Base-by-base conservation (phyloP, 1,139 yeast species). In the Lodderomyces margitis region DNA sequence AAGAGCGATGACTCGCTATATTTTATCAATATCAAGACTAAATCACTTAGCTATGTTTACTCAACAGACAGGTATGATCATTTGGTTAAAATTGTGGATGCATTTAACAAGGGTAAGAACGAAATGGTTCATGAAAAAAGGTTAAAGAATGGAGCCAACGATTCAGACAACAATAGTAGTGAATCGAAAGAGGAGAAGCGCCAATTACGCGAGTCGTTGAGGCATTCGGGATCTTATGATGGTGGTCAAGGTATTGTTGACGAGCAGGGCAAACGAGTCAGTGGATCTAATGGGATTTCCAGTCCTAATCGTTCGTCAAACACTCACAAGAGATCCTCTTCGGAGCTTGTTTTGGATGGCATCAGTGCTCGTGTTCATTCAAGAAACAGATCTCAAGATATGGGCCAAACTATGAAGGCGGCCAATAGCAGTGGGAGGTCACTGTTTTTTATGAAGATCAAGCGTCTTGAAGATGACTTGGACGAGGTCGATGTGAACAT, bases 401-500 rank as follows among this genome's bases (percentile, higher is more conserved):
- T 70, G 52, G 58, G 56, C n/a, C 52, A 47, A 15, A 42, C 41
- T 5, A 33, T 44, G n/a, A 40, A 44, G n/a, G 35, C 36, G 21
- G 52, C 53, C 14, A 39, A 49, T 11, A 45, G 46, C 2, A 45
- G 45, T 30, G 59, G 58, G 24, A 64, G 57, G 46, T 56, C 61
- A 37, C 62, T 67, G 45, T 59, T 64, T 42, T 70, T 72, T 49
- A 55, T 57, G 34, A 75, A 69, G 19, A 66, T 81, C 43, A 75
- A 79, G 41, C 68, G 72, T 37, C 68, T 81, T 33, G 87, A 82
- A 49, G 86, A 81, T 42, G 66, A 73, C 39, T 68, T 84, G 23
- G 86, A 82, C 47, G 87, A 83, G 46, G 71, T 83, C 24, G 92
- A 84, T 55, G 78, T 81, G 21, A 71, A 73, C 44, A 73, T 83